Base-by-base conservation (phyloP, 2,329 filamentous ascomycete species). In the Berkeleyomyces basicola region DNA sequence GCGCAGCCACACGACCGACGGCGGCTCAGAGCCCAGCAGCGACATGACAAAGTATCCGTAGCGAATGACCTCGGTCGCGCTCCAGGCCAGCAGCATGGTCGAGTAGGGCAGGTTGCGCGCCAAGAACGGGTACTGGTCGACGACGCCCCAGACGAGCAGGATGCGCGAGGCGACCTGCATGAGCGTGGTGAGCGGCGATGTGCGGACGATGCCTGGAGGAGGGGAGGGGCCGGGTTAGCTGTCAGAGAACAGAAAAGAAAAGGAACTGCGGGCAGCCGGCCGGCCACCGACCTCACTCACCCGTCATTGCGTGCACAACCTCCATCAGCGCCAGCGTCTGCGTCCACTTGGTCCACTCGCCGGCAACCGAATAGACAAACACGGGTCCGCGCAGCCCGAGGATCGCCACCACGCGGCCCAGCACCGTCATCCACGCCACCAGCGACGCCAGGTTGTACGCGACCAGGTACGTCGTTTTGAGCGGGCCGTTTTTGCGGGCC, bases 161-260 rank as follows among this genome's bases (percentile, higher is more conserved):
- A 95, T 82, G 61, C 93, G 89, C 64, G 84, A 89, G 31, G 87
- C 81, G 66, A 97, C 91, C 74, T 99, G 93, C 84, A 96, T 90
- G 44, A 82, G 74, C 4, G 93, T 97, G 4, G 93, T 97, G 68
- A 86, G 68, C 69, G 96, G 73, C 1, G 92, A 90, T 1, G 92
- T 86, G 69, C 92, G 84, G 61, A 99, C 92, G 70, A 97, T 72
- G 64, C 89, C 88, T 91, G 61, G 3, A n/a, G 10, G 16, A 36
- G 36, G 42, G 31, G 9, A 46, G 7, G 36, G 4, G n/a, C 68
- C 40, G 5, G 16, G 44, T 59, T 55, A 63, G 44, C n/a, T 23
- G 37, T 53, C 16, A 58, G 7, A 7, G 9, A 3, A 14, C 1
- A n/a, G 47, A 10, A 7, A 36, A 10, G 33, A 55, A 36, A 39